Evolutionary conservation across 768 basidiomycete genomes (phyloP), one percentile per base, ranked within the genome.

Genomic region (Pholiota microspora): DNA sequence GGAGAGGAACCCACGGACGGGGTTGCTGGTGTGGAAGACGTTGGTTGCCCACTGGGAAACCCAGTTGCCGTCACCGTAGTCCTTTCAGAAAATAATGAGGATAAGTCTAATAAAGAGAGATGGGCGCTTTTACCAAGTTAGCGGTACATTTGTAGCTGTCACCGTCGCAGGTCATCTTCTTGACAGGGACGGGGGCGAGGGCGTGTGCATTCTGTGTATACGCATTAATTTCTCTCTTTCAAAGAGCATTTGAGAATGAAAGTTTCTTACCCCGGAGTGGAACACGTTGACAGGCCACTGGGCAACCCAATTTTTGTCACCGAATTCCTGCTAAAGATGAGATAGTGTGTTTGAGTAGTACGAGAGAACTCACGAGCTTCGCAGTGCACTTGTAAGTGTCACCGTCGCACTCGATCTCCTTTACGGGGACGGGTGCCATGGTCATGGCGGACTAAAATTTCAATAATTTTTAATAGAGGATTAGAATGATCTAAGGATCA

Each of bases 311-410:
- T 36, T 35, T 10, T 15, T 24, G 6, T 40, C 36, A 9, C 36
- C 49, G 12, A 36, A 51, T 7, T 29, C 15, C 49, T 51, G n/a
- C 10, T 13, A 1, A 2, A 8, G 4, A 12, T 4, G 8, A 1
- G 40, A 6, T 1, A 24, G 25, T 2, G 27, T 16, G 24, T 10
- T 4, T 15, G 10, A 45, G 3, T 21, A 3, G 12, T 16, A 6
- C 1, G 18, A 9, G 15, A 4, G 16, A 12, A 36, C 49, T 27
- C 24, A 38, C 49, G n/a, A 51, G 49, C 34, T 51, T 56, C 2
- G 42, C 55, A 32, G 44, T 56, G 55, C 55, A 56, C 44, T 51
- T 51, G 50, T 46, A 51, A 2, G 18, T 36, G 13, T 56, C 34
- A 6, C 55, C 55, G 13, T 56, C 55, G n/a, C 49, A 56, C 7